A percentile compares a stretch with the other conserved stretches of the same genome.
Conservation (phyloP, 352 stramenopile genomes). For the Phytophthora macrochlamydospora region DNA sequence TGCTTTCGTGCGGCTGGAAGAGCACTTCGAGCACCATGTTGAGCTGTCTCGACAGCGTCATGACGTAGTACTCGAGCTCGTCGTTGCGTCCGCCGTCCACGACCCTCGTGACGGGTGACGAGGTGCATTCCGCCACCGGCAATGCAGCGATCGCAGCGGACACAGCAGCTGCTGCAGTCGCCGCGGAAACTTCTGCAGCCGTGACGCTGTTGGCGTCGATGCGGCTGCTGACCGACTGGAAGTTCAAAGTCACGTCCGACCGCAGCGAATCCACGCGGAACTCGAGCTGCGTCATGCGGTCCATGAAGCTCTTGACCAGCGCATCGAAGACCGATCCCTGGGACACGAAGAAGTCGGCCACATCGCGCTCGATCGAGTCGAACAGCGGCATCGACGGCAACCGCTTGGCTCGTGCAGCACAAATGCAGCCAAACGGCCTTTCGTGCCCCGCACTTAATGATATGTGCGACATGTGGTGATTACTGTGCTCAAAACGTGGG, state of each 20-base stretch:
- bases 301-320: conserved; percentile 60
- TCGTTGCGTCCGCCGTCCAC: conserved; percentile 30
- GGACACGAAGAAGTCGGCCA: conserved; percentile 72
- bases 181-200: conserved; percentile 15
- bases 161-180: conserved; percentile 13
- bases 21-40: conserved; percentile 68
- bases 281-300: conserved; percentile 53
- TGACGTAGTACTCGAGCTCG: conserved; percentile 63
- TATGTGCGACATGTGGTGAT: not conserved
- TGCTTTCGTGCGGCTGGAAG: conserved; percentile 45
- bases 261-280: conserved; percentile 45
- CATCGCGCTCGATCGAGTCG: conserved; percentile 62
- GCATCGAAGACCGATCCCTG: conserved; percentile 71
- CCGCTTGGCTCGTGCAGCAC: not conserved
- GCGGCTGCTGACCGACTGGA: conserved; percentile 39
- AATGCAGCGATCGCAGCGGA: conserved; percentile 22
- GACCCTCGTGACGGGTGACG: conserved; percentile 4
- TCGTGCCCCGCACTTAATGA: conserved; percentile 7
- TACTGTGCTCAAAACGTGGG: conserved; percentile 27
- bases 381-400: conserved; percentile 59
- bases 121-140: conserved; percentile 4
- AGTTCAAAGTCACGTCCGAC: conserved; percentile 27
- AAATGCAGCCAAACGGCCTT: not conserved
- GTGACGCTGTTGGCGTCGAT: conserved; percentile 26
- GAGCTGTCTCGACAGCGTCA: conserved; percentile 62